Evolutionary conservation across 148 eudicot genomes (phyloP).

Genomic region (Nepenthes mirabilis): DNA sequence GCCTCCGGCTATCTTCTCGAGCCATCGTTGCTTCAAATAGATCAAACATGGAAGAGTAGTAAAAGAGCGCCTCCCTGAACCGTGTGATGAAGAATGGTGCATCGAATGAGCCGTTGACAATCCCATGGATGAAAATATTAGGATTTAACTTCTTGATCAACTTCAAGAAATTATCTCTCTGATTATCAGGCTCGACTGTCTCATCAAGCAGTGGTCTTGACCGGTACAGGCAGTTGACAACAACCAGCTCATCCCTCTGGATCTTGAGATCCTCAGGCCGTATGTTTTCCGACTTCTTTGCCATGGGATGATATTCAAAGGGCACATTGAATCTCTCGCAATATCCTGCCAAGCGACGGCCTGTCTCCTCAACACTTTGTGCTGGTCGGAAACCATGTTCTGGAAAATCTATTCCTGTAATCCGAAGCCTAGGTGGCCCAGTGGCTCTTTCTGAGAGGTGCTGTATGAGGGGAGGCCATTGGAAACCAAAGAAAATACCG

Average conservation of each 20-base stretch:
- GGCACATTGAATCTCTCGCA: slow-evolving; percentile 21
- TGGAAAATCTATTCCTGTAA: slow-evolving; percentile 36
- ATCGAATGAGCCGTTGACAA: slow-evolving; percentile 9
- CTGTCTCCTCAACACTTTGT: slow-evolving; percentile 31
- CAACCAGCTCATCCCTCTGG: slow-evolving; percentile 24
- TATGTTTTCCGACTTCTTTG: slow-evolving; percentile 30
- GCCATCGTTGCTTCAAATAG: slow-evolving; percentile 9
- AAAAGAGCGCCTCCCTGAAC: slow-evolving; percentile 9
- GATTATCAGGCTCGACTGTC: slow-evolving; percentile 12
- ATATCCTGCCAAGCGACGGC: slow-evolving; percentile 26
- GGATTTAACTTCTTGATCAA: slow-evolving; percentile 11
- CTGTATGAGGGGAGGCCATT: slow-evolving; percentile 42
- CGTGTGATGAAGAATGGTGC: slow-evolving; percentile 13
- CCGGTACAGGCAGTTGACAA: slow-evolving; percentile 28
- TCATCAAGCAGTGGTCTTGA: slow-evolving; percentile 28
- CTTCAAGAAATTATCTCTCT: slow-evolving; percentile 14
- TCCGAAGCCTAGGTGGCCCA: slow-evolving; percentile 28
- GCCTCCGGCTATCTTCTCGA: slow-evolving; percentile 6
- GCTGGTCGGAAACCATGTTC: slow-evolving; percentile 22
- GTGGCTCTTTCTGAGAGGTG: slow-evolving; percentile 24
- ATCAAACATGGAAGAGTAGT: slow-evolving; percentile 7
- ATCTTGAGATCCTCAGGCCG: slow-evolving; percentile 24
- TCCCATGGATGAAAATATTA: slow-evolving; percentile 10
- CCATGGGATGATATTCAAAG: slow-evolving; percentile 17
- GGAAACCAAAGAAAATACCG: slow-evolving; percentile 31